A percentile compares a stretch with the other conserved stretches of the same genome.
Conservation (phyloP, 257 asterid genomes). For the Plantago elongata region DNA sequence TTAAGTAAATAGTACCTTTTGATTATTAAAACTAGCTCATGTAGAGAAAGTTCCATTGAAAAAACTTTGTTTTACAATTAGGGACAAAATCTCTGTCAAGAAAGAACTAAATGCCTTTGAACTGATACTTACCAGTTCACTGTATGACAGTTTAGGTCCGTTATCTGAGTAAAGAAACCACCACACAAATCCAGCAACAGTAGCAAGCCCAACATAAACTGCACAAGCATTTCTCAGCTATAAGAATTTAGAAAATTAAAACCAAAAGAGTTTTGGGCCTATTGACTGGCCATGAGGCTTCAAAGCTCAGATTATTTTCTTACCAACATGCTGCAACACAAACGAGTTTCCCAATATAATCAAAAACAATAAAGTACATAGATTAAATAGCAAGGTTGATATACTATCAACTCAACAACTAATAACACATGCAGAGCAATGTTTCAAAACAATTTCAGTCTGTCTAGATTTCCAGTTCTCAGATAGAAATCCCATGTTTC, state of each 20-base stretch:
- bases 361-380: too few species aligned
- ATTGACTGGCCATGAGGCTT: too few species aligned
- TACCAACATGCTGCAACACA: too few species aligned
- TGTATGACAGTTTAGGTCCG: constrained; percentile 83
- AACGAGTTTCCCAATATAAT: too few species aligned
- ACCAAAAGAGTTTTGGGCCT: background rate
- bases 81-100: constrained; percentile 3
- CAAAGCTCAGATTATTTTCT: too few species aligned
- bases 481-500: too few species aligned
- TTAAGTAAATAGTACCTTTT: background rate
- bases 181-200: constrained; percentile 98
- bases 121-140: constrained; percentile 64
- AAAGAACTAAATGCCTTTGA: constrained; percentile 1
- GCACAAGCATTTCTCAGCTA: constrained; percentile 35
- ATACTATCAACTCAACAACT: too few species aligned
- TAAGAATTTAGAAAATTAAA: constrained; percentile 12
- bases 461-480: too few species aligned
- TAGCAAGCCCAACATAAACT: constrained; percentile 98
- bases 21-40: background rate
- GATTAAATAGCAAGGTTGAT: too few species aligned
- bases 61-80: background rate
- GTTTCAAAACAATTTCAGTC: too few species aligned
- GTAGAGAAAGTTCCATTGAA: background rate
- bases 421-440: too few species aligned
- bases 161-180: constrained; percentile 82